Percentiles rank a stretch among this genome's conserved stretches.
Conservation (phyloP, 2,329 filamentous ascomycete species). For the Cladorrhinum sp. region DNA sequence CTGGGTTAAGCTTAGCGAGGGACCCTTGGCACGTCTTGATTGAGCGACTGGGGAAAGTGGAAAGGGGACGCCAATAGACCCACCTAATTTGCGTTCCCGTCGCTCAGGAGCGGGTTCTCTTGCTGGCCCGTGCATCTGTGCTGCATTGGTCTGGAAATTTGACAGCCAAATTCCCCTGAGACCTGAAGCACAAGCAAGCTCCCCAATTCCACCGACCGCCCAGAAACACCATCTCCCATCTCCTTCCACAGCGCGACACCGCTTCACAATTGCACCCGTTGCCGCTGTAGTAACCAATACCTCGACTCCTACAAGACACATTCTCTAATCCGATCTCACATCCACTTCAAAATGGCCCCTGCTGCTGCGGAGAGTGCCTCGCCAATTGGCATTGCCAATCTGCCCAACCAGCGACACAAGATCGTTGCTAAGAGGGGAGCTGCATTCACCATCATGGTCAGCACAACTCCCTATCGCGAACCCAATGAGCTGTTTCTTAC, state of each 20-base stretch:
- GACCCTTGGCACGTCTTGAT: conserved; percentile 12
- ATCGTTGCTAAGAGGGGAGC: conserved; percentile 83
- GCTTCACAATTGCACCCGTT: conserved; percentile 19
- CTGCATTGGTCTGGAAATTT: conserved; percentile 36
- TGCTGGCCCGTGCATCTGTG: conserved; percentile 24
- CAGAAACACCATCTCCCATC: conserved; percentile 30
- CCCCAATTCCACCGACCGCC: conserved; percentile 22
- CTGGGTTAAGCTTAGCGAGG: conserved; percentile 16
- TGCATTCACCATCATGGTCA: conserved; percentile 98
- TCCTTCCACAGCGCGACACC: conserved; percentile 16
- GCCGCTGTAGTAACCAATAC: conserved; percentile 19
- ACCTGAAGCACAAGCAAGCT: conserved; percentile 32
- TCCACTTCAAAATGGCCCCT: conserved; percentile 50
- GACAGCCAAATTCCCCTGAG: conserved; percentile 36
- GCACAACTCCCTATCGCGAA: conserved; percentile 26
- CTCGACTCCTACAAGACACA: conserved; percentile 16
- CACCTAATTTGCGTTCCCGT: conserved; percentile 19
- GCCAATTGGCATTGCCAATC: conserved; percentile 71
- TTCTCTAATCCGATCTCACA: not conserved
- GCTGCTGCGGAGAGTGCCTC: conserved; percentile 59
- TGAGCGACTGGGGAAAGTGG: conserved; percentile 24
- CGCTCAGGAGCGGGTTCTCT: conserved; percentile 9
- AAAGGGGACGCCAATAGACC: conserved; percentile 20
- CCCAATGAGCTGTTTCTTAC: conserved; percentile 28
- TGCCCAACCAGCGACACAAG: conserved; percentile 72